Evolutionary conservation across 176 grass and related monocot genomes (phyloP).

Genomic region (Carex scoparia): DNA sequence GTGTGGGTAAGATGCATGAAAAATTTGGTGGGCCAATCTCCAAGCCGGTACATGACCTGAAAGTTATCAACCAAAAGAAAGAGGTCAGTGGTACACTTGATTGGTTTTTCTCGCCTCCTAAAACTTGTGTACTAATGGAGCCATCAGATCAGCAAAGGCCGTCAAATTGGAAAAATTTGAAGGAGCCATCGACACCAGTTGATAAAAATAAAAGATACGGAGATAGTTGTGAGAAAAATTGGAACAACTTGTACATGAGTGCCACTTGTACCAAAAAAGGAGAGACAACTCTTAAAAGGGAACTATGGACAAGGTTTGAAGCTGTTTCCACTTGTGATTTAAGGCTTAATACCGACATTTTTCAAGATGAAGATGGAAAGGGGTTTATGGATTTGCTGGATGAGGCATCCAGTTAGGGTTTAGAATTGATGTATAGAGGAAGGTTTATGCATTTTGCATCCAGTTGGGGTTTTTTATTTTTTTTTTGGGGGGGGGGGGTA

Average conservation of each 20-base stretch:
- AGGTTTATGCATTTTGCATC: too few relatives aligned
- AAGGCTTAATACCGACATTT: constrained; percentile 46
- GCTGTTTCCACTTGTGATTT: constrained; percentile 48
- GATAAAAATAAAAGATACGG: constrained; percentile 41
- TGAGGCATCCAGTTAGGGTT: constrained; percentile 43
- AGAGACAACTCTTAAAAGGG: constrained; percentile 84
- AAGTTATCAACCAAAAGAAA: constrained; percentile 26
- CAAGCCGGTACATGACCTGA: constrained; percentile 10
- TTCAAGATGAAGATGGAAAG: constrained; percentile 39
- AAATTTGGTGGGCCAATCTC: not conserved
- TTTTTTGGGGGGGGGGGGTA: too few relatives aligned
- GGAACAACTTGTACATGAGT: constrained; percentile 64
- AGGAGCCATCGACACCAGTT: constrained; percentile 26
- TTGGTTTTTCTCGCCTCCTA: constrained; percentile 87
- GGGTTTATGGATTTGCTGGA: constrained; percentile 87
- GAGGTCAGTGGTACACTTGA: constrained; percentile 52
- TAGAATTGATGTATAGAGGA: not conserved
- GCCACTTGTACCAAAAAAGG: constrained; percentile 53
- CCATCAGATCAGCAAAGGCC: constrained; percentile 28
- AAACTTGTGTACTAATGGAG: constrained; percentile 64
- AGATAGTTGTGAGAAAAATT: constrained; percentile 26
- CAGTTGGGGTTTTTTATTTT: too few relatives aligned
- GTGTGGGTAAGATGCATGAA: not conserved
- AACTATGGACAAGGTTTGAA: constrained; percentile 87
- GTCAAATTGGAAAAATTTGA: not conserved